These are phyloP conservation scores for Cetraspora pellucida DNA, from an alignment of 192 early-diverging fungal genomes.

Conservation along the genomic window DNA sequence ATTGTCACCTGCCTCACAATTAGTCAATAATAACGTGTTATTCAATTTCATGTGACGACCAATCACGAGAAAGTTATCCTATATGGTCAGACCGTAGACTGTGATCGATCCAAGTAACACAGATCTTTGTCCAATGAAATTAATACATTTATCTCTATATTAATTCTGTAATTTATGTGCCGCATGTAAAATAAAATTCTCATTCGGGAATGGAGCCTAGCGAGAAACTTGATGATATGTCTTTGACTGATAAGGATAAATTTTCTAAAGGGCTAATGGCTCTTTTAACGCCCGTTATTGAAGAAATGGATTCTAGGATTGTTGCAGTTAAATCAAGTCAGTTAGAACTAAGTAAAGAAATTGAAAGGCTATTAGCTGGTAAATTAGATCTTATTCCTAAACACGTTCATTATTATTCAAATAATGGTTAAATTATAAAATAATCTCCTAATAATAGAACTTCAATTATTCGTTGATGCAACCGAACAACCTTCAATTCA, in stretches of 20 bases:
- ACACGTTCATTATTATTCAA: neutral
- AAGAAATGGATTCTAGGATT: constrained; percentile 57
- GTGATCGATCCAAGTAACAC: no score
- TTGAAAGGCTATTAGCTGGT: constrained; percentile 61
- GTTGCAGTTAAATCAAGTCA: constrained; percentile 55
- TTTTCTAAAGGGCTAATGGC: constrained; percentile 48
- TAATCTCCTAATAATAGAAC: constrained; percentile 41
- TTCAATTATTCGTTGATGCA: constrained; percentile 54
- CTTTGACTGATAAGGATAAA: constrained; percentile 29
- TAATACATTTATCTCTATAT: no score
- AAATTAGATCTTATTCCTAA: neutral
- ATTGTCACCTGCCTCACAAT: no score
- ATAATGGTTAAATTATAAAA: neutral
- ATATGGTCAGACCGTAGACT: no score
- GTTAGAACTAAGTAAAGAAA: constrained; percentile 57
- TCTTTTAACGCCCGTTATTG: constrained; percentile 48
- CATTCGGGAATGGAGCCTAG: no score
- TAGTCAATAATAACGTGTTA: no score
- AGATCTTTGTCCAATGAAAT: no score
- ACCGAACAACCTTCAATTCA: constrained; percentile 54
- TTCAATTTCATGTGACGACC: no score
- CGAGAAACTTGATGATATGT: no score
- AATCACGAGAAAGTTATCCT: no score
- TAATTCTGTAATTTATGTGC: no score
- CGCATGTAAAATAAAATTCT: no score